Base-by-base conservation (phyloP, 257 asterid species). In the Lantana camara region DNA sequence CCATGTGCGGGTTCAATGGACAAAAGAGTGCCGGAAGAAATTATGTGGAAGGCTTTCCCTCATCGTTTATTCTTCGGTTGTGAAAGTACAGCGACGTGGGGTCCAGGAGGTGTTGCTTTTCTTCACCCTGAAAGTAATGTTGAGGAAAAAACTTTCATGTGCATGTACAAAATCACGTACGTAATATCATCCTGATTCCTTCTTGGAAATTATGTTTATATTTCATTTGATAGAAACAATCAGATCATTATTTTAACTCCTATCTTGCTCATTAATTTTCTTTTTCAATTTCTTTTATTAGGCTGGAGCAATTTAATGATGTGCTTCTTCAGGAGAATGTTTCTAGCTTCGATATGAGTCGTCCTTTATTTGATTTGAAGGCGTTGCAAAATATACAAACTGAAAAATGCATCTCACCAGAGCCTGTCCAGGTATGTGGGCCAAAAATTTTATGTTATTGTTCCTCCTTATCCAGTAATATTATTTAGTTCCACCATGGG, bases 91-190 rank as follows among this genome's bases (percentile, higher is more conserved):
- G 71, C 68, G 32, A 85, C 96, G 8, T 93, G 99, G 99, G 99
- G 99, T 63, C 85, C 88, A 1, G 99, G 99, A 56, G 97, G 99
- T 59, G 96, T 87, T 77, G 97, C 99, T 69, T 93, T 93, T 72
- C 90, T 93, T 69, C 79, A 87, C 56, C 99, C 99, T 29, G 75
- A 70, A 66, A 78, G 86, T 72, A 77, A 73, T 71, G 52, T 20
- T 60, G 68, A 76, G 57, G 97, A 90, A 66, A 85, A 84, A 81
- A 64, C 91, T 63, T 54, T 79, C 79, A 16, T 83, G 82, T 78
- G 95, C 86, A 69, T 93, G 57, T 87, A 93, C 72, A 90, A 78
- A 84, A 93, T 93, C 63, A 85, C 99, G 99, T 93, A 87, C 3
- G 92, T 63, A 42, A 14, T 68, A 45, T 37, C 63, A 29, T 69